These are phyloP conservation scores for Exophiala xenobiotica DNA, from an alignment of 2,329 filamentous ascomycete genomes.

Conservation along the genomic window DNA sequence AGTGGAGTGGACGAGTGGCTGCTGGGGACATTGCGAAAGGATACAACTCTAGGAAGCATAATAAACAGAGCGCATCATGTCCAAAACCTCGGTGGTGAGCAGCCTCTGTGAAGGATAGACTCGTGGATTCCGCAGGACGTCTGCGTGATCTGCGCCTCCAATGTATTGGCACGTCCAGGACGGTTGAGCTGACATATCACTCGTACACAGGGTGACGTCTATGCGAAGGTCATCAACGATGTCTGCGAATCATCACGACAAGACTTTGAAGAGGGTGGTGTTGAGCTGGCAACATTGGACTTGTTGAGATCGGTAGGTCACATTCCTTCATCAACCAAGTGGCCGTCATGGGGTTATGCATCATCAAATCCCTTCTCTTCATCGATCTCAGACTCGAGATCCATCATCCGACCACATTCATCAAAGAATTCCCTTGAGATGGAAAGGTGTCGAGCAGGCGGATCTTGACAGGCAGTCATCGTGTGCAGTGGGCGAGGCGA, in stretches of 20 bases:
- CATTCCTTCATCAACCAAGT: slow-evolving; percentile 1
- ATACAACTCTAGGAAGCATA: not conserved
- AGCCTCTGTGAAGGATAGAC: too few relatives aligned
- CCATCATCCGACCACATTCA: not conserved
- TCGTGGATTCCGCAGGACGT: too few relatives aligned
- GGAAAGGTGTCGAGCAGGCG: not conserved
- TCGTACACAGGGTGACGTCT: slow-evolving; percentile 66
- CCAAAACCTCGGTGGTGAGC: slow-evolving; percentile 29
- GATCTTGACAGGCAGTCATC: slow-evolving; percentile 1
- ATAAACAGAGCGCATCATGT: slow-evolving; percentile 20
- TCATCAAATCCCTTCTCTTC: slow-evolving; percentile 6
- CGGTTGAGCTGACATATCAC: slow-evolving; percentile 7
- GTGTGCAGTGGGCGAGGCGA: slow-evolving; percentile 7
- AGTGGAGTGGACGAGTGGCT: not conserved
- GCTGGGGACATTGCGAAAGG: not conserved
- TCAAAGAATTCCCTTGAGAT: not conserved
- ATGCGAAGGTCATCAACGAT: slow-evolving; percentile 86
- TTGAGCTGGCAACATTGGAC: slow-evolving; percentile 81
- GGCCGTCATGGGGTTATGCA: slow-evolving; percentile 8
- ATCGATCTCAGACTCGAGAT: not conserved
- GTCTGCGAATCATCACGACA: slow-evolving; percentile 88
- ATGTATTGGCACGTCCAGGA: not conserved
- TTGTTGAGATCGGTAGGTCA: slow-evolving; percentile 80
- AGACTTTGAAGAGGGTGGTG: slow-evolving; percentile 95
- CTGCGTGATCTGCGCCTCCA: too few relatives aligned